These are phyloP conservation scores for Mortierella sp. DNA, from an alignment of 371 early-diverging fungal species.

Conservation along the genomic window DNA sequence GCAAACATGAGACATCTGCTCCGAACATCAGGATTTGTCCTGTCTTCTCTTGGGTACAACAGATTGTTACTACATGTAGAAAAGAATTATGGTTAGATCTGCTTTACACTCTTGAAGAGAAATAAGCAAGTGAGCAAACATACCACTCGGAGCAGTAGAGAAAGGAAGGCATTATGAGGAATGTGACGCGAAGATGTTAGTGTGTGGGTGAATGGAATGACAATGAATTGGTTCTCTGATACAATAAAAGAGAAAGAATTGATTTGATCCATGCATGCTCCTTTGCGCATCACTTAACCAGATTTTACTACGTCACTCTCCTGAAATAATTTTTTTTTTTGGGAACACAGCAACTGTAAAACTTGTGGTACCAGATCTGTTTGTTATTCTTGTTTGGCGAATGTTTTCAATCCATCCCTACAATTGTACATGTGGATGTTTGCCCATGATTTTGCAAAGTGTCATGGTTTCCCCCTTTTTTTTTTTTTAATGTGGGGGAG, in stretches of 20 bases:
- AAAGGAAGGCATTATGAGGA: slow-evolving; percentile 71
- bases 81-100: slow-evolving; percentile 12
- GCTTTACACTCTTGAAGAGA: not conserved
- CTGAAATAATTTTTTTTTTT: no score
- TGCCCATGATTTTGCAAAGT: no score
- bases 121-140: not conserved
- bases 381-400: no score
- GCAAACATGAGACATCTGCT: slow-evolving; percentile 81
- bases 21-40: slow-evolving; percentile 47
- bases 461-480: no score
- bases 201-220: not conserved
- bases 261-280: slow-evolving; percentile 3
- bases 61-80: slow-evolving; percentile 85
- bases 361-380: no score
- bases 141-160: slow-evolving; percentile 84
- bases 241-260: slow-evolving; percentile 5
- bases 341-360: no score
- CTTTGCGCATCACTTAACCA: not conserved
- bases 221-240: slow-evolving; percentile 11
- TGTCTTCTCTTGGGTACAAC: slow-evolving; percentile 97
- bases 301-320: not conserved
- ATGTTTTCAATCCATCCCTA: no score
- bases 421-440: no score
- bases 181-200: not conserved
- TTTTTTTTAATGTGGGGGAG: not conserved